phyloP scores from a whole-genome alignment of 768 basidiomycete species.

The Hericium coralloides region DNA sequence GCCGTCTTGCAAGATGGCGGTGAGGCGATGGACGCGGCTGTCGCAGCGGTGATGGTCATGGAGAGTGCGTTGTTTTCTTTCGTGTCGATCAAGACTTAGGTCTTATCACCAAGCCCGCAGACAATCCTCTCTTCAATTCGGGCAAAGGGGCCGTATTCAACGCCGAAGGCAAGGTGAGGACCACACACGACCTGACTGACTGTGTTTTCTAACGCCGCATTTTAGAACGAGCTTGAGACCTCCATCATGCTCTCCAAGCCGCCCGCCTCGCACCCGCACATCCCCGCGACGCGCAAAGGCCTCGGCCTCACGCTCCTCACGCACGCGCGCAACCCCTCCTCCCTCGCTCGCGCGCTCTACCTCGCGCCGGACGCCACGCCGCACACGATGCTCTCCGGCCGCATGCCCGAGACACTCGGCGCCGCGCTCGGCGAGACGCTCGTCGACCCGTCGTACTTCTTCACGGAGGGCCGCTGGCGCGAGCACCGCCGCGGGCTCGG shows the following conservation, averaged over 20 bases:
- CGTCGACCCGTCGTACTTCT: conserved; percentile 74
- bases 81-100: not conserved
- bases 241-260: conserved; percentile 78
- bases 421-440: conserved; percentile 29
- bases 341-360: conserved; percentile 62
- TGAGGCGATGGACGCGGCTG: conserved; percentile 76
- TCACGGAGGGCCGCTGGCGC: conserved; percentile 63
- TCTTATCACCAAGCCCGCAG: conserved; percentile 26
- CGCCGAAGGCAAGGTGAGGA: conserved; percentile 57
- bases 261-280: conserved; percentile 51
- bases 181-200: not conserved
- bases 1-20: conserved; percentile 55
- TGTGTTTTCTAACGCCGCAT: not conserved
- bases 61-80: conserved; percentile 41
- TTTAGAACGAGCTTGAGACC: conserved; percentile 72
- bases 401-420: conserved; percentile 53
- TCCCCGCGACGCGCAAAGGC: conserved; percentile 53
- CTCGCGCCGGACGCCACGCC: conserved; percentile 52
- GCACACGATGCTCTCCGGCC: conserved; percentile 65
- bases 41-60: conserved; percentile 63
- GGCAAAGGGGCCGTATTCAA: conserved; percentile 84
- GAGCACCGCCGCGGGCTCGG: conserved; percentile 70
- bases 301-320: conserved; percentile 58
- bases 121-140: conserved; percentile 70
- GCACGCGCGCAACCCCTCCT: conserved; percentile 61